Percentiles rank a stretch among this genome's conserved stretches.
phyloP scores from a whole-genome alignment of 2,329 filamentous ascomycete genomes.

The Aspergillus thermomutatus region DNA sequence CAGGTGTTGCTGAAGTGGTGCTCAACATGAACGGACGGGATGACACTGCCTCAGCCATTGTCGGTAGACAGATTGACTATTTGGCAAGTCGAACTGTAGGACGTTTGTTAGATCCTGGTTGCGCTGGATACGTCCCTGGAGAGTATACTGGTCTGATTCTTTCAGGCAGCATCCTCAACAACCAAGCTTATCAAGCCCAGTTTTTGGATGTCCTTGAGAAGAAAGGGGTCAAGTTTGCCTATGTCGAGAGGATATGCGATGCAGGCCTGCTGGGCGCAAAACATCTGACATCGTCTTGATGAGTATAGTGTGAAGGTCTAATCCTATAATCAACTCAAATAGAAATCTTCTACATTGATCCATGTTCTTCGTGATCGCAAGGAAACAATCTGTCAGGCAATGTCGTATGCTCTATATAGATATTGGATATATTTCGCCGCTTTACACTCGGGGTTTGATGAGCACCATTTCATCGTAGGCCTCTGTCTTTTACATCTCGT shows the following conservation, averaged over 20 bases:
- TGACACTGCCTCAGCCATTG: constrained; percentile 11
- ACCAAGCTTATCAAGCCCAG: constrained; percentile 11
- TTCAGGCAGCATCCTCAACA: constrained; percentile 20
- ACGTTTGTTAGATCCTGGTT: constrained; percentile 12
- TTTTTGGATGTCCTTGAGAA: background rate
- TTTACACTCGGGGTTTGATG: no score
- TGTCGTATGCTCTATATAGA: no score
- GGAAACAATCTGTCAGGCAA: no score
- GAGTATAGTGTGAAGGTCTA: no score
- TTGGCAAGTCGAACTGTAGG: constrained; percentile 13
- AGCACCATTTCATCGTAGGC: no score
- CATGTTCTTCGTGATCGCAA: no score
- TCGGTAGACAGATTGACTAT: constrained; percentile 4
- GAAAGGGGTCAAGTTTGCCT: background rate
- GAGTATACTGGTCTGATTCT: constrained; percentile 15
- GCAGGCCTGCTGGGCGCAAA: background rate
- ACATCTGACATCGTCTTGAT: background rate
- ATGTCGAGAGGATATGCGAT: constrained; percentile 1
- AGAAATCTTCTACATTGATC: no score
- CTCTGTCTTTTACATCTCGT: no score
- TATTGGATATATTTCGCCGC: no score
- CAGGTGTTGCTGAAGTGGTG: constrained; percentile 13
- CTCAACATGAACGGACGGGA: constrained; percentile 4
- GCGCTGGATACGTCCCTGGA: constrained; percentile 3
- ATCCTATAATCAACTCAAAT: no score